These are phyloP conservation scores for Nakazawaea ernobii DNA, from an alignment of 805 yeast species.

Conservation along the genomic window DNA sequence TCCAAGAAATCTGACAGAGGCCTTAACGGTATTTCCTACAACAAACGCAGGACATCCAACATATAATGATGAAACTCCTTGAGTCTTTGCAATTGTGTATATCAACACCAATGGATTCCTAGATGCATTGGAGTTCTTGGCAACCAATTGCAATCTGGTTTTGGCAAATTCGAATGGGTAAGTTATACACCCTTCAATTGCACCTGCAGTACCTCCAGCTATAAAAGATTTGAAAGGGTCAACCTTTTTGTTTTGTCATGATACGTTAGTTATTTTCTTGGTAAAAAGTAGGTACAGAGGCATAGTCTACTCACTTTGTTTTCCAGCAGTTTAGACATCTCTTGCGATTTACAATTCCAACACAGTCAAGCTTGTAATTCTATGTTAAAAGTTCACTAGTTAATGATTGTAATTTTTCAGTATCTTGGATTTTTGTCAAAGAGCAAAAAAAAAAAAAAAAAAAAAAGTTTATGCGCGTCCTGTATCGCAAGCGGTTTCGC, in stretches of 20 bases:
- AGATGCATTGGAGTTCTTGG: slow-evolving; percentile 56
- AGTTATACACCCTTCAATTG: slow-evolving; percentile 86
- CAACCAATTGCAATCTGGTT: slow-evolving; percentile 81
- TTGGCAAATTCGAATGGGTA: slow-evolving; percentile 98
- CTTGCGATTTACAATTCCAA: not conserved
- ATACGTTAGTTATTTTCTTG: not conserved
- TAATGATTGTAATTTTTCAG: not conserved
- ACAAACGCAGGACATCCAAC: slow-evolving; percentile 97
- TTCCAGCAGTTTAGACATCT: not conserved
- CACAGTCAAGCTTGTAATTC: no score
- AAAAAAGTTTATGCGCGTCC: not conserved
- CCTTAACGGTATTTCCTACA: slow-evolving; percentile 93
- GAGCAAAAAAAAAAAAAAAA: not conserved
- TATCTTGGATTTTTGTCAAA: no score
- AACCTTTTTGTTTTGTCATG: slow-evolving; percentile 25
- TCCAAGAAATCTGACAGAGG: slow-evolving; percentile 91
- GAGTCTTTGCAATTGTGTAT: slow-evolving; percentile 64
- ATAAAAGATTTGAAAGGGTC: slow-evolving; percentile 79
- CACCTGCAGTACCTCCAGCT: slow-evolving; percentile 97
- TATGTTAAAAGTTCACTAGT: no score
- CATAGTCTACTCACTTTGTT: slow-evolving; percentile 5
- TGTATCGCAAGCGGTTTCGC: slow-evolving; percentile 5
- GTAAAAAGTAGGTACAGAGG: not conserved
- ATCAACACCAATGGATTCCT: slow-evolving; percentile 83
- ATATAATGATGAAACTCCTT: slow-evolving; percentile 75